Evolutionary conservation across 202 grass and related monocot genomes (phyloP), one percentile per base, ranked within the genome.

Genomic region (Saccharum hybrid): DNA sequence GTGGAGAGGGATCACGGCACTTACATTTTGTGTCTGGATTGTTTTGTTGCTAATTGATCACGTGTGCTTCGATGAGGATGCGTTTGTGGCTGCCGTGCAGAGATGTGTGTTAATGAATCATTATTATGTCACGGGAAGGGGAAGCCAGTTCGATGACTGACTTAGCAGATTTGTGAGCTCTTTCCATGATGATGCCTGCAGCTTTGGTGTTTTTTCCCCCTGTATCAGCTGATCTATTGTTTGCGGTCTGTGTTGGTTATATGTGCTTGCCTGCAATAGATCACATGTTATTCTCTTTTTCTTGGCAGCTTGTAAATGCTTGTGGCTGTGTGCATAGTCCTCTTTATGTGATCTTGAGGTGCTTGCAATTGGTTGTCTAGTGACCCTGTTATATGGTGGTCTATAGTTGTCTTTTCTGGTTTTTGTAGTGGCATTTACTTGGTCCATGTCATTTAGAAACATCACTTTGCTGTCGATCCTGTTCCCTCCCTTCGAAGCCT

Each of bases 1-100:
- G 7, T 13, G 16, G 18, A 16, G 7, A 7, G 22, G 22, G 22
- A 54, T 10, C 52, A 38, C 2, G 37, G 7, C 3, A 0, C 52
- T 75, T 86, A 13, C 71, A 28, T 80, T 86, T 30, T 21, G 10
- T 70, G 41, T 19, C 10, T 77, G 43, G 12, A 40, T 41, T 51
- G 30, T 46, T 66, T 51, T 54, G 42, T 22, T 21, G 1, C 4
- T 15, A 26, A 57, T 66, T 31, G n/a, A 30, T 56, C 18, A n/a
- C 21, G 34, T 59, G 10, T 43, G 75, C 21, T 11, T 76, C 7
- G n/a, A 60, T 23, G n/a, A 60, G 2, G 13, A 21, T 33, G 72
- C 49, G 65, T 56, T 81, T 15, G 7, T 0, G 22, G 39, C n/a
- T 56, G 46, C 19, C 8, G 48, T 38, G 19, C 19, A 7, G 46